Percentiles rank a stretch among this genome's conserved stretches.
These are phyloP conservation scores for Chaetomium cochliodes DNA, from an alignment of 495 filamentous ascomycete species.

Conservation along the genomic window DNA sequence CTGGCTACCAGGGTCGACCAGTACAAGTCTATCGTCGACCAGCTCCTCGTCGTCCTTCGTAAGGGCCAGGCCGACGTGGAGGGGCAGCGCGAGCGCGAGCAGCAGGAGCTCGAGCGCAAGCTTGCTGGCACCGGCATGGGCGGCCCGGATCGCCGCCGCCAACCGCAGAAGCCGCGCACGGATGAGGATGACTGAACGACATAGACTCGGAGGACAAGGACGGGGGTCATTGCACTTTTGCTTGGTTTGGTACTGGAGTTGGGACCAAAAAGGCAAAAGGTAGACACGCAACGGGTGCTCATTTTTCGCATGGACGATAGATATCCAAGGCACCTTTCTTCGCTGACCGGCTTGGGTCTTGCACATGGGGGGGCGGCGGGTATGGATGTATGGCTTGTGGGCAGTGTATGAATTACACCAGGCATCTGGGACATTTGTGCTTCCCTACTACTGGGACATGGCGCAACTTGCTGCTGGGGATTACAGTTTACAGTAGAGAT, in stretches of 20 bases:
- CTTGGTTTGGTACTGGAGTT: slow-evolving; percentile 27
- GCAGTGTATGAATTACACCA: slow-evolving; percentile 10
- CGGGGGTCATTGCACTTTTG: slow-evolving; percentile 16
- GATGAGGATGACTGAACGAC: slow-evolving; percentile 49
- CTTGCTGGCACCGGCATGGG: slow-evolving; percentile 45
- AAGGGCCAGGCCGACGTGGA: slow-evolving; percentile 70
- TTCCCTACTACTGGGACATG: slow-evolving; percentile 10
- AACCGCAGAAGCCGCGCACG: slow-evolving; percentile 40
- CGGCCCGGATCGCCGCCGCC: slow-evolving; percentile 29
- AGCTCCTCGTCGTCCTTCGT: slow-evolving; percentile 72
- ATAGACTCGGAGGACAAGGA: slow-evolving; percentile 4
- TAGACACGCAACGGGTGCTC: slow-evolving; percentile 11
- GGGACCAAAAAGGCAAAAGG: slow-evolving; percentile 22
- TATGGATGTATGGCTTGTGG: slow-evolving; percentile 17
- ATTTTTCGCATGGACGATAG: slow-evolving; percentile 16
- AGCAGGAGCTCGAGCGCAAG: slow-evolving; percentile 58
- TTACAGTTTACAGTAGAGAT: slow-evolving; percentile 19
- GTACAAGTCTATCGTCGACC: slow-evolving; percentile 75
- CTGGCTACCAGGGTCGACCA: slow-evolving; percentile 83
- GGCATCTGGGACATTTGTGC: slow-evolving; percentile 6
- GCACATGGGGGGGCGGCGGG: slow-evolving; percentile 13
- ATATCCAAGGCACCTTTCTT: slow-evolving; percentile 21
- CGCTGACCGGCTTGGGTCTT: slow-evolving; percentile 16
- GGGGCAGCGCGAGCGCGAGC: slow-evolving; percentile 58
- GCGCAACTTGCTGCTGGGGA: slow-evolving; percentile 3